Evolutionary conservation across 306 rosid species (phyloP), one percentile per base, ranked within the genome.

Genomic region (Morella rubra): DNA sequence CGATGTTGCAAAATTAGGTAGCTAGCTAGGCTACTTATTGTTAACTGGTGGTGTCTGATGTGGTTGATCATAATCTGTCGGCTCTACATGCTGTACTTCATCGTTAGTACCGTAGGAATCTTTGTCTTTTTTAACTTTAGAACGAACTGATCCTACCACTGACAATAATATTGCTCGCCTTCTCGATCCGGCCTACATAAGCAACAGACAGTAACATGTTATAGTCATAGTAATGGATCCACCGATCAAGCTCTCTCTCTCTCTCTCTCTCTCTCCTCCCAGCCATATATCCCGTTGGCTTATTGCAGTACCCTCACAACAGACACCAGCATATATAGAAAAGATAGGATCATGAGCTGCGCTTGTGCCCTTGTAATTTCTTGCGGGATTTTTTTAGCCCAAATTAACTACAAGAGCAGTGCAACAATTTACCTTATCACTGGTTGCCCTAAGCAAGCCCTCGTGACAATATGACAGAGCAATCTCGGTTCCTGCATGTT

Each of bases 1-100:
- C 37, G 37, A 32, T 32, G 37, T 32, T 32, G 37, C 37, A 32
- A 32, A 32, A 32, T 32, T 32, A 32, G 37, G 37, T 32, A 46
- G 50, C 11, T 58, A 4, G 12, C 65, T 59, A 59, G 66, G 19
- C 20, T 74, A 8, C 16, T 56, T 40, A 41, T 75, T 75, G 49
- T 74, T 71, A 68, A 84, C 73, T 7, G 84, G 87, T 0, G 87
- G 87, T 42, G 81, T 76, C 44, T 61, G 81, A 69, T 76, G 84
- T 56, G 87, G 87, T 5, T 67, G 73, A 27, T 37, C 71, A 68
- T 84, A 84, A 80, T 84, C 84, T 49, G 62, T 53, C 27, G 44
- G 52, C 14, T 20, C 68, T 14, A 54, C 54, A 18, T 56, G 72
- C 8, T 73, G 73, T 50, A 54, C 20, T 54, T 51, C 15, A 2